Conservation (phyloP, 768 basidiomycete species). For the Mycena kentingensis region DNA sequence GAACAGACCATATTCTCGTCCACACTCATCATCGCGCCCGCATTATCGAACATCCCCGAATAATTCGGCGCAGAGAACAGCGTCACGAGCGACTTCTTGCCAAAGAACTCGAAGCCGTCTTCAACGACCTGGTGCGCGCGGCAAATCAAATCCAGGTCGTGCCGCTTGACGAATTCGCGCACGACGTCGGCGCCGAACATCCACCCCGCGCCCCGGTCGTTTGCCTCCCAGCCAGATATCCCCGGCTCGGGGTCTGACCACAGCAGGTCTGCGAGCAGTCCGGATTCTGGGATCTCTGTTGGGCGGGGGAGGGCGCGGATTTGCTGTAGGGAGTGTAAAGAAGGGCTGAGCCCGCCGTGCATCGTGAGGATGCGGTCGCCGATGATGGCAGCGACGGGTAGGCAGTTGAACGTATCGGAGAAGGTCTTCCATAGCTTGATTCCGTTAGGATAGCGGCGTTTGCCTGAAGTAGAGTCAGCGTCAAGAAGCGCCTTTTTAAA, state of each 20-base stretch:
- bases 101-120: conserved; percentile 85
- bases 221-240: conserved; percentile 98
- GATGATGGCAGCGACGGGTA: conserved; percentile 98
- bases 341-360: conserved; percentile 97
- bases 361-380: conserved; percentile 99
- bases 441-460: conserved; percentile 97
- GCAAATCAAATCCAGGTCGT: conserved; percentile 99
- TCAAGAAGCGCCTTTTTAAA: not conserved
- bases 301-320: conserved; percentile 98
- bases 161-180: conserved; percentile 94
- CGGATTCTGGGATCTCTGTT: conserved; percentile 97
- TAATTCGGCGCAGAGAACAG: conserved; percentile 79
- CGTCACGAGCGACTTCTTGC: conserved; percentile 78
- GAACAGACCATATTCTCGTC: conserved; percentile 82
- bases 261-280: conserved; percentile 90
- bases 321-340: conserved; percentile 99
- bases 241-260: conserved; percentile 99
- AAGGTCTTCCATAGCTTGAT: conserved; percentile 99
- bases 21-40: conserved; percentile 87
- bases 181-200: conserved; percentile 98
- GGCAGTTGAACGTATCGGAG: conserved; percentile 99
- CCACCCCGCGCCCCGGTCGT: conserved; percentile 97
- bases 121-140: conserved; percentile 96
- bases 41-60: conserved; percentile 80
- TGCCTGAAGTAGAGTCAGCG: conserved; percentile 96